Base-by-base conservation (phyloP, 2,329 filamentous ascomycete species). In the Graphilbum fragrans region DNA sequence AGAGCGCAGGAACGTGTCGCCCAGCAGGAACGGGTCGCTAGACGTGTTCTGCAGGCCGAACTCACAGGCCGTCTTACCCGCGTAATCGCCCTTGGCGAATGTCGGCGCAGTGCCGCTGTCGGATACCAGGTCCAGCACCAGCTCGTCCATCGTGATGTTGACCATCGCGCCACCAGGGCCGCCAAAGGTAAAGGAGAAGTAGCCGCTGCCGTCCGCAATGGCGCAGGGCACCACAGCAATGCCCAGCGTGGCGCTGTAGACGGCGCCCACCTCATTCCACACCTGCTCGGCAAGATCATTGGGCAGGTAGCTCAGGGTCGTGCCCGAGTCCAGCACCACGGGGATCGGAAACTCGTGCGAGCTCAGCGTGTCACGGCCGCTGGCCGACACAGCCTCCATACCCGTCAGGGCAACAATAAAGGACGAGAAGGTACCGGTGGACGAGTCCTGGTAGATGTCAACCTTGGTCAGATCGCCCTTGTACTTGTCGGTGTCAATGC, bases 401-500 rank as follows among this genome's bases (percentile, higher is more conserved):
- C 67, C 69, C 0, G 66, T 70, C 47, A 76, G 43, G 19, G 62
- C 54, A 5, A 76, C 67, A 4, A 58, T 52, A 45, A 75, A 74
- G 8, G 70, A 64, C 20, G 60, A 62, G 45, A 61, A 68, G 25
- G 41, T 51, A 47, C 38, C 39, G 23, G 52, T 65, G 39, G 56
- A 48, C 37, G 64, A 56, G 44, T 60, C 54, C 41, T 66, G 55
- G 50, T 77, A 63, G 45, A 86, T 66, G 16, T 79, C 66, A 22
- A 87, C 64, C 6, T 68, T 72, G 36, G 69, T 66, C 25, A 88
- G 65, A 2, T 72, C 58, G 37, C 82, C 83, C 0, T 66, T 56
- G 59, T 77, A 92, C 55, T 88, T 88, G 45, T 70, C 72, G 0
- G 75, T 83, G 55, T 90, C 83, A 44, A 88, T 76, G n/a, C 82